Evolutionary conservation across 2,329 filamentous ascomycete genomes (phyloP).

Genomic region (Fusarium sp.): DNA sequence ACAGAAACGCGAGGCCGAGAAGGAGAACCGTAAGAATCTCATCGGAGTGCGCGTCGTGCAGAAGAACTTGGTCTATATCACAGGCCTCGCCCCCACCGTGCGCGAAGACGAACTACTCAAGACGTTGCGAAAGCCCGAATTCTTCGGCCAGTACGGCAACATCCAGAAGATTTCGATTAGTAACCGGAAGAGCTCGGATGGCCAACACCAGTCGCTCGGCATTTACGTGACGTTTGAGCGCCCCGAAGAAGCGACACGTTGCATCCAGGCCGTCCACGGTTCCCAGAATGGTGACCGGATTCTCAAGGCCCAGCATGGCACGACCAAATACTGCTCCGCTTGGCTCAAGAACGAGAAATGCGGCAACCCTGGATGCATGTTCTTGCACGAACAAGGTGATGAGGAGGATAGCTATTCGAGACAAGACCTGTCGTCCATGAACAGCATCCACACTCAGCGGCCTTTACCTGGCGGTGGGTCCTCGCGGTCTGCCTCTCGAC

Average conservation of each 20-base stretch:
- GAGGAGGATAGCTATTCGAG: constrained; percentile 97
- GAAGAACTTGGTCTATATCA: constrained; percentile 98
- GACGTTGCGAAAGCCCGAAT: constrained; percentile 89
- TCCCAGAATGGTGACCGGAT: constrained; percentile 90
- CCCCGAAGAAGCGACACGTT: constrained; percentile 89
- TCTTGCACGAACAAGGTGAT: constrained; percentile 97
- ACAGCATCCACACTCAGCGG: constrained; percentile 85
- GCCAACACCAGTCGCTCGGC: constrained; percentile 87
- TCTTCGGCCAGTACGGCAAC: constrained; percentile 98
- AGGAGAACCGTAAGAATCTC: constrained; percentile 93
- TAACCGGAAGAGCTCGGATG: constrained; percentile 84
- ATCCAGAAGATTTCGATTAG: constrained; percentile 99
- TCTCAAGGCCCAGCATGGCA: constrained; percentile 83
- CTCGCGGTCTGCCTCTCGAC: constrained; percentile 65
- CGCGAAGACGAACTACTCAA: constrained; percentile 93
- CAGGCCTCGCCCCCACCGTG: constrained; percentile 90
- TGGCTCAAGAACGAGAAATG: constrained; percentile 95
- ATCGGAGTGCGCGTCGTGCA: constrained; percentile 96
- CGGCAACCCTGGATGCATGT: constrained; percentile 97
- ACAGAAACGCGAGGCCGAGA: constrained; percentile 96
- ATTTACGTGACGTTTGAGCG: constrained; percentile 98
- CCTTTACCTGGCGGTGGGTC: constrained; percentile 68
- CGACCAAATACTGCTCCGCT: constrained; percentile 98
- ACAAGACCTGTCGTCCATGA: constrained; percentile 94
- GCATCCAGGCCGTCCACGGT: constrained; percentile 92